Conservation (phyloP, 2,329 filamentous ascomycete genomes). For the Cercospora citrullina region DNA sequence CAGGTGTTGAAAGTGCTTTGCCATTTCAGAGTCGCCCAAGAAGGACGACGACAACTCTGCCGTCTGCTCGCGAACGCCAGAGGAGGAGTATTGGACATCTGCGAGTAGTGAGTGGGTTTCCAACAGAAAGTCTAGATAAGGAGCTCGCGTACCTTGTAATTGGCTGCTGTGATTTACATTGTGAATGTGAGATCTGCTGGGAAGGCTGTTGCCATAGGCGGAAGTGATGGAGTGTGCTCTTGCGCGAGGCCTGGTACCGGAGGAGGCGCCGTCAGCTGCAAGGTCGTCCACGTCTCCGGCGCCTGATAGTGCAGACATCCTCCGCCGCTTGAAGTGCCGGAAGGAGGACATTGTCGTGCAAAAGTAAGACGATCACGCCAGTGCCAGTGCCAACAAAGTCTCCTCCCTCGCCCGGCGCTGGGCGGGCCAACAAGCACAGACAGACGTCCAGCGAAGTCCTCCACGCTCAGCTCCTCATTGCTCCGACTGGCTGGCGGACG, state of each 20-base stretch:
- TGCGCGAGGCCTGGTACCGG: slow-evolving; percentile 5
- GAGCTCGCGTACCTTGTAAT: slow-evolving; percentile 19
- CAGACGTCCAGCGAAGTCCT: background rate
- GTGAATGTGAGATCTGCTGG: slow-evolving; percentile 41
- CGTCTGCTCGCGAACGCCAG: slow-evolving; percentile 42
- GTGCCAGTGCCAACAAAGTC: slow-evolving; percentile 2
- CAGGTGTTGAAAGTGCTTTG: slow-evolving; percentile 28
- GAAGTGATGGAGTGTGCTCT: slow-evolving; percentile 20
- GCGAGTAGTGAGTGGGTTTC: slow-evolving; percentile 23
- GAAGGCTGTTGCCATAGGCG: slow-evolving; percentile 30
- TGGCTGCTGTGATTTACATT: slow-evolving; percentile 31
- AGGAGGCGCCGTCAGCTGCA: slow-evolving; percentile 9
- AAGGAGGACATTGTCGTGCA: slow-evolving; percentile 22
- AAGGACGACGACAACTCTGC: slow-evolving; percentile 43
- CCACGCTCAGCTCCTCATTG: slow-evolving; percentile 11
- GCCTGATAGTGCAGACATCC: slow-evolving; percentile 26
- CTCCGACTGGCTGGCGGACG: background rate
- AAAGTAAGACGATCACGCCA: slow-evolving; percentile 24
- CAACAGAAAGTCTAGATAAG: slow-evolving; percentile 1
- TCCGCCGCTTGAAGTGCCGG: slow-evolving; percentile 27
- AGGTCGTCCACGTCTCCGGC: slow-evolving; percentile 4
- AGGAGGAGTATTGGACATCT: slow-evolving; percentile 47
- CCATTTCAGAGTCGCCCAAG: slow-evolving; percentile 38
- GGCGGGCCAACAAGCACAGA: slow-evolving; percentile 4
- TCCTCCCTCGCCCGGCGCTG: background rate